Conservation (phyloP, 2,329 filamentous ascomycete genomes). For the Trichoderma afroharzianum region DNA sequence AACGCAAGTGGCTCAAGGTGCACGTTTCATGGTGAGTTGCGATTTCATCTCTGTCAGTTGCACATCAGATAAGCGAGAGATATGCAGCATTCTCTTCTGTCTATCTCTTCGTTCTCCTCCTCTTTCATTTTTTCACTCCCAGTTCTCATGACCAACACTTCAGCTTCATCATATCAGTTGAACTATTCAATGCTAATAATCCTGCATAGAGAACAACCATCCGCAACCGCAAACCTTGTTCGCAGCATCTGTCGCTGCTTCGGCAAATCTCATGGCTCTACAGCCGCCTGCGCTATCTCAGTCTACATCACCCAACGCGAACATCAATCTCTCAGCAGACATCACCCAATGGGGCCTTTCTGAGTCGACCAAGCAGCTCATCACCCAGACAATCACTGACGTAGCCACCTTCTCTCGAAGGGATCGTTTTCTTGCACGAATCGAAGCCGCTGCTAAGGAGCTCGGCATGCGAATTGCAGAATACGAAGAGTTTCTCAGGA, state of each 20-base stretch:
- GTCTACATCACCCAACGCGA: background rate
- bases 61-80: background rate
- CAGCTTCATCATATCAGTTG: background rate
- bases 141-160: background rate
- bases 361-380: slow-evolving; percentile 23
- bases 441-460: slow-evolving; percentile 53
- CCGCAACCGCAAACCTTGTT: slow-evolving; percentile 34
- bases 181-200: background rate
- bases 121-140: background rate
- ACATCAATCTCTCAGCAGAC: slow-evolving; percentile 11
- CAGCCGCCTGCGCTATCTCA: slow-evolving; percentile 4
- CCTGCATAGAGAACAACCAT: slow-evolving; percentile 44
- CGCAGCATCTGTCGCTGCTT: slow-evolving; percentile 6
- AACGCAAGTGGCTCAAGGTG: slow-evolving; percentile 58
- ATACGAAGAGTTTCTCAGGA: slow-evolving; percentile 43
- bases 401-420: slow-evolving; percentile 42
- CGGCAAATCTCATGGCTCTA: slow-evolving; percentile 19
- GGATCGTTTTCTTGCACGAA: slow-evolving; percentile 46
- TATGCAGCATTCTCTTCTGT: background rate
- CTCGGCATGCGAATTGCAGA: slow-evolving; percentile 51
- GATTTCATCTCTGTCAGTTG: background rate
- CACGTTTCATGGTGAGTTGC: slow-evolving; percentile 54
- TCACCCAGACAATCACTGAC: slow-evolving; percentile 43
- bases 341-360: slow-evolving; percentile 36
- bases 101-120: background rate